Conservation (phyloP, 108 stramenopile species). For the Cylindrotheca fusiformis region DNA sequence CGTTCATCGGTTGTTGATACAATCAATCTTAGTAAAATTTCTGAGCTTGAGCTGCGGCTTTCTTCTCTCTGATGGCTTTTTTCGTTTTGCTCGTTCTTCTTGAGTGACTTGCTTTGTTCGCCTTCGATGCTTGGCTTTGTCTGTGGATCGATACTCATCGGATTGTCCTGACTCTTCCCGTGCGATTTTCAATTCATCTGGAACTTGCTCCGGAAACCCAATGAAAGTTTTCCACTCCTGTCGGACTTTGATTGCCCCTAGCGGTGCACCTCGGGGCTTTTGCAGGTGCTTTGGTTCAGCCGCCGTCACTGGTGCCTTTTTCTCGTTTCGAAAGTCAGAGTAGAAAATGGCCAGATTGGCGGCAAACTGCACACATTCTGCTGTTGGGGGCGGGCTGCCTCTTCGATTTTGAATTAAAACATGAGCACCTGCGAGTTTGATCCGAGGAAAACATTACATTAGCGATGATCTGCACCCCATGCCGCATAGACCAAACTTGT, state of each 20-base stretch:
- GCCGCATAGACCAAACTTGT: no score
- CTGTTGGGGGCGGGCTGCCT: conserved; percentile 52
- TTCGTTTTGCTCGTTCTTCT: conserved; percentile 18
- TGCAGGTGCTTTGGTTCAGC: conserved; percentile 82
- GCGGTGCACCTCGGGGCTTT: conserved; percentile 82
- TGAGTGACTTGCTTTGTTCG: conserved; percentile 40
- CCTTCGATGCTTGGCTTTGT: conserved; percentile 74
- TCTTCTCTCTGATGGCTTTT: conserved; percentile 10
- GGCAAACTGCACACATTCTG: conserved; percentile 73
- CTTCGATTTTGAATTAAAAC: conserved; percentile 69
- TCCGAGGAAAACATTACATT: conserved; percentile 42
- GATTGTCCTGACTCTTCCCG: conserved; percentile 65
- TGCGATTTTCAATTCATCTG: conserved; percentile 65
- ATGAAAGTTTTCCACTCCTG: conserved; percentile 66
- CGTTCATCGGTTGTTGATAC: neutral
- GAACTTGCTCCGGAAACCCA: conserved; percentile 71
- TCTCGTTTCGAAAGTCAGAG: conserved; percentile 72
- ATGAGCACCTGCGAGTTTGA: conserved; percentile 88
- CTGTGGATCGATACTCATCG: conserved; percentile 54
- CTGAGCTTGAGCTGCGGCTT: neutral
- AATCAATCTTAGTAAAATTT: neutral
- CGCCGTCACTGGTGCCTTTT: conserved; percentile 62
- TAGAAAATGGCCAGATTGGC: conserved; percentile 86
- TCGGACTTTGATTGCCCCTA: conserved; percentile 79
- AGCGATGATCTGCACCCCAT: no score